Base-by-base conservation (phyloP, 2,329 filamentous ascomycete genomes). In the Cadophora gregata region DNA sequence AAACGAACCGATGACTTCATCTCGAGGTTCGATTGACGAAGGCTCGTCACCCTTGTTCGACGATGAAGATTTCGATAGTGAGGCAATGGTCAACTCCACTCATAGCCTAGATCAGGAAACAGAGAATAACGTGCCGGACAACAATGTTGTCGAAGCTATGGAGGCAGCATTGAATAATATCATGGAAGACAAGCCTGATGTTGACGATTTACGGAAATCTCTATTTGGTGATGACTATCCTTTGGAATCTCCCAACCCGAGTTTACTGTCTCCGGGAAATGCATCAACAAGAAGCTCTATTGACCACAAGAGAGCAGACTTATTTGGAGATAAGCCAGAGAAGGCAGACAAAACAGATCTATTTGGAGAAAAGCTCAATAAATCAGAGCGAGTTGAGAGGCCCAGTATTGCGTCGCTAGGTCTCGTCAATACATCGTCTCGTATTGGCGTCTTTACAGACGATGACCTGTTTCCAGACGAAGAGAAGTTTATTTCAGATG, bases 381-480 rank as follows among this genome's bases (percentile, higher is more conserved):
- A 78, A 60, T 42, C 59, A 19, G 83, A 83, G 63, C 84, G 79
- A 63, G 75, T 78, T 24, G 85, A 88, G 31, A 97, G 91, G 78
- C 94, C 93, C 27, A 99, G 92, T 75, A 88, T 99, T 70, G 91
- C 95, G 12, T 97, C 96, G 0, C 81, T 99, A 3, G 96, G 96
- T 0, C 86, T 99, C 5, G 93, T 99, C 1, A 96, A 93, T 67
- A 90, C 91, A 6, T 92, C 93, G 16, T 93, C 92, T 19, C 90
- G 93, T 25, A 93, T 94, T 67, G 94, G 95, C 1, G 96, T 99
- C 1, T 99, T 99, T 77, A 88, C 92, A 7, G 92, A 97, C 71
- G 92, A 98, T 75, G 93, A 98, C 75, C 86, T 99, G 5, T 98
- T 97, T 76, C 91, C 89, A 1, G 95, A 98, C 70, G 93, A 97